Percentiles rank a stretch among this genome's conserved stretches.
phyloP scores from a whole-genome alignment of 2,329 filamentous ascomycete species.

The Sphaerulina populicola region DNA sequence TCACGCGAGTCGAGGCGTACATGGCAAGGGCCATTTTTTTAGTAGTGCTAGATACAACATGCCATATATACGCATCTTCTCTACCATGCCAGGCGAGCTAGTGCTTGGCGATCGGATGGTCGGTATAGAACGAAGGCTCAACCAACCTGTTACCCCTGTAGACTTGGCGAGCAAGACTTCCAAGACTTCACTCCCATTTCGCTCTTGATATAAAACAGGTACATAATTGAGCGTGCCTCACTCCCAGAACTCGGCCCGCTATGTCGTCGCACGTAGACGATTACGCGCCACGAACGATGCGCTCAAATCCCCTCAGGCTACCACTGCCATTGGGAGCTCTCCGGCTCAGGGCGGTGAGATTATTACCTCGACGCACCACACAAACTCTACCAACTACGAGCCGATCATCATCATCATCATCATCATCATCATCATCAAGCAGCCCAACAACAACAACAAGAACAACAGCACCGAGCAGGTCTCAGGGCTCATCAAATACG shows the following conservation, averaged over 20 bases:
- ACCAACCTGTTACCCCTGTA: too few relatives aligned
- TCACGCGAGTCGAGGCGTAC: not conserved
- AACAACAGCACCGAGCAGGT: constrained; percentile 8
- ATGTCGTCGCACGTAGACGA: not conserved
- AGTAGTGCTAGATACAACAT: too few relatives aligned
- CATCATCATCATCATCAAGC: constrained; percentile 11
- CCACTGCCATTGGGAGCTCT: not conserved
- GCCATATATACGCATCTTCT: too few relatives aligned
- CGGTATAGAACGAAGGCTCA: too few relatives aligned
- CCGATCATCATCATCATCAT: constrained; percentile 11
- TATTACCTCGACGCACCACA: constrained; percentile 13
- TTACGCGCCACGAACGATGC: not conserved
- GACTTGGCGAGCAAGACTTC: not conserved
- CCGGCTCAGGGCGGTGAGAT: constrained; percentile 2
- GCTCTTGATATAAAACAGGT: not conserved
- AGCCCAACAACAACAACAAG: constrained; percentile 8
- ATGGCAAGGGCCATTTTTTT: not conserved
- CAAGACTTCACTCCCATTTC: not conserved
- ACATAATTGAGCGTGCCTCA: not conserved
- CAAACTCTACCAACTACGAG: constrained; percentile 16
- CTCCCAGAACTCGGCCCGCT: too few relatives aligned
- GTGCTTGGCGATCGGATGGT: too few relatives aligned
- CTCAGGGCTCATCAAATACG: constrained; percentile 10
- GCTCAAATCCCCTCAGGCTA: not conserved
- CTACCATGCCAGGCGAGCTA: too few relatives aligned